Evolutionary conservation across 768 basidiomycete genomes (phyloP), one percentile per base, ranked within the genome.

Genomic region (Boletellus emodensis): DNA sequence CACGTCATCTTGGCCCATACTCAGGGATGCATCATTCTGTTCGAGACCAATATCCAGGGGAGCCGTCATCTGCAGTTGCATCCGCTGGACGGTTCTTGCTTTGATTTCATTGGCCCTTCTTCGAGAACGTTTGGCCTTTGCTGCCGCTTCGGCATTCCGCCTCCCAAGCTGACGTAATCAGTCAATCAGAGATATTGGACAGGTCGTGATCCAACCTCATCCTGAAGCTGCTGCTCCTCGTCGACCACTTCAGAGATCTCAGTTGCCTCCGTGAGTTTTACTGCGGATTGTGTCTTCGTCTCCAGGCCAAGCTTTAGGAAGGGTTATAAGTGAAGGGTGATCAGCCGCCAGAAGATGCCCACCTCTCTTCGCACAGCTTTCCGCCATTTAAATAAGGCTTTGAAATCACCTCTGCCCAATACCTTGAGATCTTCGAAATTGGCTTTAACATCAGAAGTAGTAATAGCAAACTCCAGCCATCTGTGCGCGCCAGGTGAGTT

Each of bases 321-420:
- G 14, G 38, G 18, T 35, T 18, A 12, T 59, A 36, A 65, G 34
- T 17, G 40, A 46, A 39, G 15, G 40, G 9, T 9, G 44, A 13
- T 37, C 22, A 20, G 50, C 37, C 40, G 7, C 35, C 36, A 34
- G 50, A 32, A 51, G 33, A 36, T 38, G 14, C 22, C 46, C 44
- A 90, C 91, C 78, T 97, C 92, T 70, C 97, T 85, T 26, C 96
- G 85, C 30, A 98, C 74, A 6, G 83, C 81, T 38, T 83, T 69
- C 44, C 96, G 80, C 95, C 95, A 99, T 72, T 87, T 97, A 51
- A 98, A 75, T 48, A 99, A 72, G 9, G 79, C 63, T 68, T 97
- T 98, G 75, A 99, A 99, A 64, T 99, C 96, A 26, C 94, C 89
- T 72, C 97, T 99, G 32, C 96, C 96, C 32, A 99, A 73, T 4